Conservation (phyloP, 176 grass and related monocot genomes). For the Themeda triandra region DNA sequence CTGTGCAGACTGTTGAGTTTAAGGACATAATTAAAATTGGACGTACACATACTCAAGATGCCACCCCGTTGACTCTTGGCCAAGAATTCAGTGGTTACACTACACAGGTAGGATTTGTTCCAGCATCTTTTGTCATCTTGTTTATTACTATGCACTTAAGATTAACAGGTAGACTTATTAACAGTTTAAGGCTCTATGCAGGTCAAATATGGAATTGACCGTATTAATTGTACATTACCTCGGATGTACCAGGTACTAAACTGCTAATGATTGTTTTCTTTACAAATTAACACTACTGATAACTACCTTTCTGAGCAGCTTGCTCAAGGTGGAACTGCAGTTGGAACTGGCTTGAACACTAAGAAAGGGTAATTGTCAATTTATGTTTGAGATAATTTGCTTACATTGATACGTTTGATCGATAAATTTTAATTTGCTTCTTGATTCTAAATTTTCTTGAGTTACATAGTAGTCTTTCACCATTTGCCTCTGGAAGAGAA, state of each 20-base stretch:
- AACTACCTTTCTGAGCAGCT: conserved; percentile 54
- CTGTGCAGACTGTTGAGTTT: conserved; percentile 80
- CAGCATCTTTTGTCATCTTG: conserved; percentile 18
- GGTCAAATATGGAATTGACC: conserved; percentile 93
- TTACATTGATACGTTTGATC: neutral
- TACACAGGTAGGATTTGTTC: conserved; percentile 66
- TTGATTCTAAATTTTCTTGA: neutral
- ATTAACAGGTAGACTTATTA: conserved; percentile 20
- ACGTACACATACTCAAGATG: conserved; percentile 97
- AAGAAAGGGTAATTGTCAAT: conserved; percentile 71
- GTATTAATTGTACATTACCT: conserved; percentile 72
- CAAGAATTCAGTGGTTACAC: conserved; percentile 97
- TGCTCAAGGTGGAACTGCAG: conserved; percentile 99
- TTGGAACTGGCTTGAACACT: conserved; percentile 96
- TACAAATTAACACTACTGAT: conserved; percentile 16
- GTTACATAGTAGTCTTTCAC: neutral
- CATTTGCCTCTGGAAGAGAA: neutral
- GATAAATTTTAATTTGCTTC: neutral
- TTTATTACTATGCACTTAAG: neutral
- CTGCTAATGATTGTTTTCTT: conserved; percentile 26
- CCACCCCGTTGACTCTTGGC: conserved; percentile 93
- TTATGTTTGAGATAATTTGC: neutral
- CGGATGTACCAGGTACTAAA: conserved; percentile 86
- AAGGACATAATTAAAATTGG: conserved; percentile 97
- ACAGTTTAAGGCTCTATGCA: conserved; percentile 28